These are phyloP conservation scores for Rosellinia necatrix DNA, from an alignment of 2,329 filamentous ascomycete genomes.

Conservation along the genomic window DNA sequence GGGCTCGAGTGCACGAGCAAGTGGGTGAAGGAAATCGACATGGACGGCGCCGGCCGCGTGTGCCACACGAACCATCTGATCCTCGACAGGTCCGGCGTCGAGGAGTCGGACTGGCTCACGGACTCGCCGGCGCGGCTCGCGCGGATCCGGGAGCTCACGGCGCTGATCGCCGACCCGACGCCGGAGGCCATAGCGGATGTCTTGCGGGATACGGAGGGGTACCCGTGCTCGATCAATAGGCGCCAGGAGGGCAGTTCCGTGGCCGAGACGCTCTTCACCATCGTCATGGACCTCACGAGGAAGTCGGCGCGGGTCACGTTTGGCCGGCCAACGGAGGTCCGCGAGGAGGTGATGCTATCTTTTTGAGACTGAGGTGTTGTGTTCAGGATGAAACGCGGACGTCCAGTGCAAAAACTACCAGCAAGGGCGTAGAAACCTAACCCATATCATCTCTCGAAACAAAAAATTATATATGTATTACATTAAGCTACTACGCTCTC, in stretches of 20 bases:
- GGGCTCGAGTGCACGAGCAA: slow-evolving; percentile 51
- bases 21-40: slow-evolving; percentile 37
- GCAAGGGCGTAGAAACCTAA: no score
- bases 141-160: slow-evolving; percentile 36
- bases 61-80: slow-evolving; percentile 53
- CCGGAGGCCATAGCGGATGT: slow-evolving; percentile 30
- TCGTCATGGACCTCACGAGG: slow-evolving; percentile 39
- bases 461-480: not conserved
- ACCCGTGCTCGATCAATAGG: slow-evolving; percentile 39
- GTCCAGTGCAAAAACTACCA: no score
- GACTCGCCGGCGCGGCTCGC: slow-evolving; percentile 38
- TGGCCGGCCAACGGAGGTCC: slow-evolving; percentile 39
- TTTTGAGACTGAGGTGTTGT: slow-evolving; percentile 20
- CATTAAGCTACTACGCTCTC: no score
- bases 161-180: slow-evolving; percentile 16
- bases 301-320: slow-evolving; percentile 38
- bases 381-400: not conserved
- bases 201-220: slow-evolving; percentile 39
- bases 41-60: slow-evolving; percentile 40
- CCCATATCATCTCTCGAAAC: no score
- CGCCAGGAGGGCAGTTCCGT: slow-evolving; percentile 29
- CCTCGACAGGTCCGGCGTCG: slow-evolving; percentile 36
- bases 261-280: slow-evolving; percentile 41
- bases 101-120: slow-evolving; percentile 39
- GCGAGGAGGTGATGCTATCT: slow-evolving; percentile 26